Conservation (phyloP, 1,284 basidiomycete genomes). For the Marasmius oreades region DNA sequence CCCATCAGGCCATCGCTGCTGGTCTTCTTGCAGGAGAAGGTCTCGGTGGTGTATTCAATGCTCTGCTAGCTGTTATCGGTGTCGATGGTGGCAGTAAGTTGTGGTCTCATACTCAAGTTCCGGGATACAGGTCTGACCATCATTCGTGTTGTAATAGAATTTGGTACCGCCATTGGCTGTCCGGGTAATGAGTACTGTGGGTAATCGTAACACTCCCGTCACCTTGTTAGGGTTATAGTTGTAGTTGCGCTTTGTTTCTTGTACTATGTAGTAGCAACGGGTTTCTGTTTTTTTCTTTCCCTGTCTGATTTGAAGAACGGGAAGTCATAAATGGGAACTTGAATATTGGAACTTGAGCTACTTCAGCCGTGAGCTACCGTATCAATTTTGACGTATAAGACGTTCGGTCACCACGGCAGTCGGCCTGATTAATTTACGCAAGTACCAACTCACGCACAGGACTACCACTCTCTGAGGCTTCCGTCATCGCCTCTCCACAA, state of each 20-base stretch:
- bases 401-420: too few relatives aligned
- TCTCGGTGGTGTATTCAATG: conserved; percentile 65
- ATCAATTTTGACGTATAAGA: too few relatives aligned
- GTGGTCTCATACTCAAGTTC: conserved; percentile 33
- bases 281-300: too few relatives aligned
- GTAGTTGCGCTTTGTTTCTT: too few relatives aligned
- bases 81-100: conserved; percentile 45
- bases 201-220: background rate
- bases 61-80: conserved; percentile 46
- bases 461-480: conserved; percentile 15
- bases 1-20: conserved; percentile 21
- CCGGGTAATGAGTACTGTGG: background rate
- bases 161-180: background rate
- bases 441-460: too few relatives aligned
- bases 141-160: background rate
- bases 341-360: too few relatives aligned
- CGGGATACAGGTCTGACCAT: conserved; percentile 25
- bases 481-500: conserved; percentile 33
- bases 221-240: too few relatives aligned
- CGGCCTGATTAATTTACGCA: too few relatives aligned
- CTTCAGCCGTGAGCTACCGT: too few relatives aligned
- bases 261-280: too few relatives aligned
- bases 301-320: too few relatives aligned
- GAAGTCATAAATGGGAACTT: too few relatives aligned
- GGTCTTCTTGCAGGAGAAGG: conserved; percentile 69